Evolutionary conservation across 2,329 filamentous ascomycete species (phyloP).

Genomic region (Sordariomycetes sp.): DNA sequence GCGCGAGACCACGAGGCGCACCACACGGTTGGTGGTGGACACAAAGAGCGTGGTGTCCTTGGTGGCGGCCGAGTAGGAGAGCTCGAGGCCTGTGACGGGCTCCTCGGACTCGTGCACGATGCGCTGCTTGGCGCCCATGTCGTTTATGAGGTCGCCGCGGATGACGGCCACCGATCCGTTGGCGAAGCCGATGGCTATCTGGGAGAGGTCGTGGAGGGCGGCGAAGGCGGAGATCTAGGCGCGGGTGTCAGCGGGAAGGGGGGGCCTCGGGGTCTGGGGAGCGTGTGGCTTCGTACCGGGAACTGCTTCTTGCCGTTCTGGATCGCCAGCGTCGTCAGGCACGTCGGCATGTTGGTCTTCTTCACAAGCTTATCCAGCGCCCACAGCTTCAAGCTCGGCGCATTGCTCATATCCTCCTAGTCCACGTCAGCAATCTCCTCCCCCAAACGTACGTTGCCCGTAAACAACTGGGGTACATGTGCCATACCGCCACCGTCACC

Average conservation of each 20-base stretch:
- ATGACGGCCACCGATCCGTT: constrained; percentile 93
- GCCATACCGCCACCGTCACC: constrained; percentile 59
- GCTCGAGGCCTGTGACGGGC: constrained; percentile 84
- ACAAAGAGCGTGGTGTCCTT: constrained; percentile 74
- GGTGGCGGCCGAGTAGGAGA: constrained; percentile 41
- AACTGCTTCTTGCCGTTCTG: constrained; percentile 89
- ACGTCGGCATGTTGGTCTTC: constrained; percentile 83
- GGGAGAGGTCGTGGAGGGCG: constrained; percentile 76
- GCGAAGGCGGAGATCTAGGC: constrained; percentile 74
- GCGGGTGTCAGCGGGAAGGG: neutral
- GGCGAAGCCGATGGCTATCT: constrained; percentile 89
- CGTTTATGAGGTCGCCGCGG: constrained; percentile 87
- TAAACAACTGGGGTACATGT: neutral
- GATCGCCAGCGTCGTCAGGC: constrained; percentile 74
- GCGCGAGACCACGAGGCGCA: constrained; percentile 78
- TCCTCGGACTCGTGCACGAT: constrained; percentile 96
- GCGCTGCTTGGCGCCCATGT: constrained; percentile 85
- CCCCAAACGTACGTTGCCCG: neutral
- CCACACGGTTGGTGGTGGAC: constrained; percentile 77
- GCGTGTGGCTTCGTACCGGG: constrained; percentile 45
- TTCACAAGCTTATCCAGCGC: constrained; percentile 87
- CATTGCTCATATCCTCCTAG: constrained; percentile 74
- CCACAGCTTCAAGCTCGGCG: constrained; percentile 95
- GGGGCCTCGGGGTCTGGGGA: neutral
- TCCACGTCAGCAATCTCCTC: neutral